Percentiles rank a stretch among this genome's conserved stretches.
phyloP scores from a whole-genome alignment of 176 grass and related monocot species.

The Aegilops tauschii region DNA sequence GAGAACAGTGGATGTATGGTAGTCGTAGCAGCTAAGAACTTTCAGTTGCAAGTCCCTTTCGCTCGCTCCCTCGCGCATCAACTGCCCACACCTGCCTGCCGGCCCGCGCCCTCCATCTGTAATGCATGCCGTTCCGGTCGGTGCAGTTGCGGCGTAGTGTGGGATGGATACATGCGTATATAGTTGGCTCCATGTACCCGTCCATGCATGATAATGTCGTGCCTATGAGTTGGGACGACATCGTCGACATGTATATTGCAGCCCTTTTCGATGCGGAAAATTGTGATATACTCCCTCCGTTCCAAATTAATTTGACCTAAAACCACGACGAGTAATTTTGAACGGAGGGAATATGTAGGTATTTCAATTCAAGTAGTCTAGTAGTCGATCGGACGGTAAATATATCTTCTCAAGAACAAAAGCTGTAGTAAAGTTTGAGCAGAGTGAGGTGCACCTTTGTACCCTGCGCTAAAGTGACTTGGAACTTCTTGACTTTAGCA shows the following conservation, averaged over 20 bases:
- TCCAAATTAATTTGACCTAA: too few species aligned
- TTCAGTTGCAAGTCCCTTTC: constrained; percentile 45
- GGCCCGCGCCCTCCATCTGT: neutral
- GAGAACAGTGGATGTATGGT: neutral
- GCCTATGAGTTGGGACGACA: neutral
- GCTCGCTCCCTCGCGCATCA: neutral
- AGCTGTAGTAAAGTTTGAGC: neutral
- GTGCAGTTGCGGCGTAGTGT: neutral
- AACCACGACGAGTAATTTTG: too few species aligned
- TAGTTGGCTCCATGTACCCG: neutral
- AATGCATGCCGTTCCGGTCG: neutral
- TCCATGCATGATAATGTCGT: neutral
- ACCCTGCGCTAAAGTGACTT: neutral
- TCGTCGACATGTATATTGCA: too few species aligned
- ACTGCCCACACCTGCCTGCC: neutral
- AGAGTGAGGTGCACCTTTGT: neutral
- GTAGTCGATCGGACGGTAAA: too few species aligned
- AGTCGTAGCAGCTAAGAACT: neutral
- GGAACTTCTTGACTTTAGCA: neutral
- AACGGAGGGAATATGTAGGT: too few species aligned
- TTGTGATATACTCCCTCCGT: too few species aligned
- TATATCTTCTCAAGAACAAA: too few species aligned
- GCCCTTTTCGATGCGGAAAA: too few species aligned
- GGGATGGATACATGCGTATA: neutral
- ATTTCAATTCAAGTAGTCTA: too few species aligned